These are phyloP conservation scores for Sporothrix humicola DNA, from an alignment of 2,329 filamentous ascomycete species.

Conservation along the genomic window DNA sequence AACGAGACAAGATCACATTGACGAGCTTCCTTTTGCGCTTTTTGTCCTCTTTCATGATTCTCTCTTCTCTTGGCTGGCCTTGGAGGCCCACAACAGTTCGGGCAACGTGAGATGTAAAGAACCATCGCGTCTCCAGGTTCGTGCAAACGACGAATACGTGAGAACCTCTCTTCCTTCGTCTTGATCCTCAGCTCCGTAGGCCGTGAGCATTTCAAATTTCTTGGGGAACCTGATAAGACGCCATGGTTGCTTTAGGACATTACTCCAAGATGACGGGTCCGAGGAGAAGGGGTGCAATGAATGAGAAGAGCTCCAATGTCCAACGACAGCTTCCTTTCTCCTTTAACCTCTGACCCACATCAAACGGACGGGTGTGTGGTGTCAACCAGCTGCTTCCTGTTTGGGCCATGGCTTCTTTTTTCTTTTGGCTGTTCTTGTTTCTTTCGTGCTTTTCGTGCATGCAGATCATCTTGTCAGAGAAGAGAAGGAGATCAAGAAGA, in stretches of 20 bases:
- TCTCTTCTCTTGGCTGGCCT: not conserved
- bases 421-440: not conserved
- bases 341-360: not conserved
- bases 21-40: not conserved
- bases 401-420: not conserved
- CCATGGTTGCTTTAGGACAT: too few species aligned
- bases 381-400: slow-evolving; percentile 8
- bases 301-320: not conserved
- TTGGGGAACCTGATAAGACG: too few species aligned
- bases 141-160: too few species aligned
- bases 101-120: too few species aligned
- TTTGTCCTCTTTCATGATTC: not conserved
- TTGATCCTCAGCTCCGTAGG: too few species aligned
- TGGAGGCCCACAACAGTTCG: not conserved
- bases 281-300: not conserved
- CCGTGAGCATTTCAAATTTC: too few species aligned
- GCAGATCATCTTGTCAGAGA: not conserved
- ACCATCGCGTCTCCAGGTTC: too few species aligned
- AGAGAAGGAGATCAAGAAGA: slow-evolving; percentile 5
- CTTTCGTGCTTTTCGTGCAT: not conserved
- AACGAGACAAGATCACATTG: not conserved
- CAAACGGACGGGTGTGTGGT: not conserved
- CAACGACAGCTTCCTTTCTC: not conserved
- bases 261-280: not conserved
- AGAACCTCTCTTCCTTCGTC: too few species aligned